Evolutionary conservation across 352 stramenopile species (phyloP).

Genomic region (Phytophthora hybrid): DNA sequence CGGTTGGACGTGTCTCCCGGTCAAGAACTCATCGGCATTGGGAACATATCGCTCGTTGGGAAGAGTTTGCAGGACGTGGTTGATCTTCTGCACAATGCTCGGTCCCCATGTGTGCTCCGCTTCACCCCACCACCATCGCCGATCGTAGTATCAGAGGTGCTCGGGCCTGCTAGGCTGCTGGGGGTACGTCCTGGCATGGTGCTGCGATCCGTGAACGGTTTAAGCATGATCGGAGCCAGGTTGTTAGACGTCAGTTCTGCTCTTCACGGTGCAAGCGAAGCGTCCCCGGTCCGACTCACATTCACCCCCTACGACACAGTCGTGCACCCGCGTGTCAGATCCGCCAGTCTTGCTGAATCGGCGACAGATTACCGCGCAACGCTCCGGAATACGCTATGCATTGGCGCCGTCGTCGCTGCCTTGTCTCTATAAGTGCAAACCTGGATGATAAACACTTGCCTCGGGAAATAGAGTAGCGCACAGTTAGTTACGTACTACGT

Average conservation of each 20-base stretch:
- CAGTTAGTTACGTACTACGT: too few species aligned
- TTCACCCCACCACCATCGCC: slow-evolving; percentile 59
- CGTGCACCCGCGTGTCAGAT: slow-evolving; percentile 7
- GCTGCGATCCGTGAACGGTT: slow-evolving; percentile 45
- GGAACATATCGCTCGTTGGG: slow-evolving; percentile 41
- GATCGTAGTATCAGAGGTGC: slow-evolving; percentile 51
- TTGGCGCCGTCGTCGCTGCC: slow-evolving; percentile 54
- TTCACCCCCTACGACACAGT: slow-evolving; percentile 37
- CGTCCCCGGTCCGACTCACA: slow-evolving; percentile 33
- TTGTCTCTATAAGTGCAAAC: slow-evolving; percentile 34
- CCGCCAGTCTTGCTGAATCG: slow-evolving; percentile 2
- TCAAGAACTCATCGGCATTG: slow-evolving; percentile 56
- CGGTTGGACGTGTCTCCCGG: slow-evolving; percentile 41
- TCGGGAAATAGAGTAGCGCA: neutral
- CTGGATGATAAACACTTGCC: neutral
- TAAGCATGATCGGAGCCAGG: slow-evolving; percentile 45
- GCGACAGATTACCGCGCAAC: slow-evolving; percentile 3
- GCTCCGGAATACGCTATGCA: slow-evolving; percentile 48
- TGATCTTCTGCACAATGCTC: slow-evolving; percentile 41
- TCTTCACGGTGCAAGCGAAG: slow-evolving; percentile 37
- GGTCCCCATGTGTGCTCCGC: slow-evolving; percentile 54
- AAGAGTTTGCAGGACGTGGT: slow-evolving; percentile 53
- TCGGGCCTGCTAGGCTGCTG: slow-evolving; percentile 23
- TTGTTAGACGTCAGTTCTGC: slow-evolving; percentile 43
- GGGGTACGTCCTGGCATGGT: slow-evolving; percentile 52